Evolutionary conservation across 768 basidiomycete genomes (phyloP).

Genomic region (Termitomyces heimii): DNA sequence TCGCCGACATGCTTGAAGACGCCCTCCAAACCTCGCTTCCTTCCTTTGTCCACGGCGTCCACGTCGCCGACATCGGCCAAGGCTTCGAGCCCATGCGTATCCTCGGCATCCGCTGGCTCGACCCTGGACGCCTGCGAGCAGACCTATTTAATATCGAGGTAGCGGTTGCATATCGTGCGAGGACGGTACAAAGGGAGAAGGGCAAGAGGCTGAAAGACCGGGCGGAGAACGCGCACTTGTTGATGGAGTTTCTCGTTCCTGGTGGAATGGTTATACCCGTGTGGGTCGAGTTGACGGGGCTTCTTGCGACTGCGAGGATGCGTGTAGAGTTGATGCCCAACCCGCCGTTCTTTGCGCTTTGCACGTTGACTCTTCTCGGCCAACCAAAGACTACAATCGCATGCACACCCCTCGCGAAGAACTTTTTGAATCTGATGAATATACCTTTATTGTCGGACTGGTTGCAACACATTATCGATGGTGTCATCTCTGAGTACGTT

Average conservation of each 20-base stretch:
- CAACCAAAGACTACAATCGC: constrained; percentile 61
- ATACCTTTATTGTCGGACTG: constrained; percentile 65
- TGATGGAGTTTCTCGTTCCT: constrained; percentile 62
- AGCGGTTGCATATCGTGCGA: constrained; percentile 61
- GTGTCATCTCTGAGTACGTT: constrained; percentile 54
- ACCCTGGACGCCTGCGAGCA: constrained; percentile 28
- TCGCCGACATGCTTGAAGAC: constrained; percentile 61
- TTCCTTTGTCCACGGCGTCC: constrained; percentile 49
- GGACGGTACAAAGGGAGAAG: constrained; percentile 29
- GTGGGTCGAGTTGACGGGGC: constrained; percentile 68
- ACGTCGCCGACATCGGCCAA: constrained; percentile 66
- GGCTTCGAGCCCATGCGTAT: constrained; percentile 67
- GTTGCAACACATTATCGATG: constrained; percentile 61
- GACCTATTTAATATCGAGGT: constrained; percentile 64
- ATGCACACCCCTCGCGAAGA: constrained; percentile 55
- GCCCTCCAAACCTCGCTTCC: constrained; percentile 50
- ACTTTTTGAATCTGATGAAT: constrained; percentile 75
- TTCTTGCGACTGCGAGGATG: constrained; percentile 57
- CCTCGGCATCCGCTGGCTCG: constrained; percentile 53
- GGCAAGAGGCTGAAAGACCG: constrained; percentile 34
- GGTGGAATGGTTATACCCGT: constrained; percentile 44
- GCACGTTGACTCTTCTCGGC: constrained; percentile 61
- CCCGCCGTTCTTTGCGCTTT: constrained; percentile 48
- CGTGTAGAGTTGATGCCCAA: constrained; percentile 72
- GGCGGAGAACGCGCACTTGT: constrained; percentile 55